These are phyloP conservation scores for Ampelomyces quisqualis DNA, from an alignment of 2,329 filamentous ascomycete genomes.

Conservation along the genomic window DNA sequence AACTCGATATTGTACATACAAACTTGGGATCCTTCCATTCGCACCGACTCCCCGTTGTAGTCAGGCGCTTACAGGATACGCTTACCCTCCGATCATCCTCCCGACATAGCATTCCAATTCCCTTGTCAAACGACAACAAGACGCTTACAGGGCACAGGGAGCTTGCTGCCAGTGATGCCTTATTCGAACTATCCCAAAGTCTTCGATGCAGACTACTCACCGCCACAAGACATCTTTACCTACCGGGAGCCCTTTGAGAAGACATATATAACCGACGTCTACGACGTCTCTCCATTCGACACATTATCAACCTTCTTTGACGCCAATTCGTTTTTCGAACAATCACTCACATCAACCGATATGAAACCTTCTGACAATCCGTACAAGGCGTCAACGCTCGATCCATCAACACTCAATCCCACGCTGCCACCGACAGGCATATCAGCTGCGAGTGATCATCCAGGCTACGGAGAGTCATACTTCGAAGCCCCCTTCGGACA, in stretches of 20 bases:
- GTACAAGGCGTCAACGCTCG: no score
- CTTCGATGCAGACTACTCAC: slow-evolving; percentile 29
- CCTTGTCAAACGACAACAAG: slow-evolving; percentile 7
- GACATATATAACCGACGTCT: slow-evolving; percentile 27
- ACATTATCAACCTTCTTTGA: slow-evolving; percentile 34
- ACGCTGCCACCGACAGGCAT: slow-evolving; percentile 19
- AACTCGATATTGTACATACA: slow-evolving; percentile 23
- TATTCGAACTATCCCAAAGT: slow-evolving; percentile 24
- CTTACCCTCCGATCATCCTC: background rate
- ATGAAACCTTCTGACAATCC: slow-evolving; percentile 15
- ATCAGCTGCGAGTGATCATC: slow-evolving; percentile 11
- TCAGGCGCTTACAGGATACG: background rate
- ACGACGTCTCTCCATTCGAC: slow-evolving; percentile 24
- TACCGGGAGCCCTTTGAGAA: slow-evolving; percentile 30
- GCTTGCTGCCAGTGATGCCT: slow-evolving; percentile 21
- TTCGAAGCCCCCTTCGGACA: slow-evolving; percentile 25
- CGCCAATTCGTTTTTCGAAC: slow-evolving; percentile 28
- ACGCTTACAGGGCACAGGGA: slow-evolving; percentile 4
- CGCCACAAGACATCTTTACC: slow-evolving; percentile 21
- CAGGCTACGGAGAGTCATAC: slow-evolving; percentile 17
- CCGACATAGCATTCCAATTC: background rate
- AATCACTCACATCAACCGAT: slow-evolving; percentile 28
- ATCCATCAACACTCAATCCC: slow-evolving; percentile 12
- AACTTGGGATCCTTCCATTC: slow-evolving; percentile 14
- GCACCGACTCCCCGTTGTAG: slow-evolving; percentile 5